A percentile compares a stretch with the other conserved stretches of the same genome.
Evolutionary conservation across 345 rosid genomes (phyloP).

Genomic region (Sisymbrium altissimum): DNA sequence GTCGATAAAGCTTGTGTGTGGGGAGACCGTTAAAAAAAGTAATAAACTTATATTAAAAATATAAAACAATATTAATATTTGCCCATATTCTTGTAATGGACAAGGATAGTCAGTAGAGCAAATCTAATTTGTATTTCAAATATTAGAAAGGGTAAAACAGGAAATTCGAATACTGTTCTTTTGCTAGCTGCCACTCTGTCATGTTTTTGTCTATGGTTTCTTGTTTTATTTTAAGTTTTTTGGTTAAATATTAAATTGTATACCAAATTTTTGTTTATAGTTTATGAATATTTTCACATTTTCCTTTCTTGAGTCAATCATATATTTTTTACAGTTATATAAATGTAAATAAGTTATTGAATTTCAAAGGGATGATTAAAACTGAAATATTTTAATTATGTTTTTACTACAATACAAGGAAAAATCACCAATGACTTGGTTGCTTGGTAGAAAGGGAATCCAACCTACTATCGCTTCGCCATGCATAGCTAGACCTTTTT

Average conservation of each 20-base stretch:
- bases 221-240: neutral
- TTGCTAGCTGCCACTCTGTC: slow-evolving; percentile 34
- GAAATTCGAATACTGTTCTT: slow-evolving; percentile 23
- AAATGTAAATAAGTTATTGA: too few species aligned
- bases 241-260: too few species aligned
- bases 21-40: slow-evolving; percentile 37
- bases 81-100: slow-evolving; percentile 28
- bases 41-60: slow-evolving; percentile 17
- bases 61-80: neutral
- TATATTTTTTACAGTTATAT: too few species aligned
- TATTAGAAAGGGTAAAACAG: slow-evolving; percentile 23
- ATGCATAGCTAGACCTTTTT: neutral
- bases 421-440: neutral
- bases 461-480: slow-evolving; percentile 33
- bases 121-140: slow-evolving; percentile 5
- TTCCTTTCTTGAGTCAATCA: neutral
- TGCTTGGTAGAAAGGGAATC: slow-evolving; percentile 37
- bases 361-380: neutral
- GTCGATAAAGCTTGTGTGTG: slow-evolving; percentile 41
- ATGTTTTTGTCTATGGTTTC: slow-evolving; percentile 26
- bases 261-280: too few species aligned
- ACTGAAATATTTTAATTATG: neutral
- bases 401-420: neutral
- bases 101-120: slow-evolving; percentile 28
- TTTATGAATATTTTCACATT: too few species aligned